phyloP scores from a whole-genome alignment of 305 asterid genomes.

The Fraxinus albicans region DNA sequence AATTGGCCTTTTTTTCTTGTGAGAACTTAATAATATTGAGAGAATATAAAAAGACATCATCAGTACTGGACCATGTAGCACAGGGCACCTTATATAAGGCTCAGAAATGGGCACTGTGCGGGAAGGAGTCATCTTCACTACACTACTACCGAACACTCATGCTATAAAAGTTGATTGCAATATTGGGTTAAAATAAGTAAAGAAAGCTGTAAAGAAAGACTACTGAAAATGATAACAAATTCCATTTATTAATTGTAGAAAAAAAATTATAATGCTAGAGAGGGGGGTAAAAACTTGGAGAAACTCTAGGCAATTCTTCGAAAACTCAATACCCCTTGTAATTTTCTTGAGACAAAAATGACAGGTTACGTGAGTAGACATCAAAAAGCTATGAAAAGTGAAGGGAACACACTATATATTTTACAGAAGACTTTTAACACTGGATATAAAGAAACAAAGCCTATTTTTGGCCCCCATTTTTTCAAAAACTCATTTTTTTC shows the following conservation, averaged over 20 bases:
- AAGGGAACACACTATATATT: neutral
- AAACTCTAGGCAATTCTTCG: neutral
- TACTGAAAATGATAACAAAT: neutral
- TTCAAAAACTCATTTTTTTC: neutral
- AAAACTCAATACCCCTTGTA: neutral
- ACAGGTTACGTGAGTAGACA: neutral
- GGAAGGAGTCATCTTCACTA: neutral
- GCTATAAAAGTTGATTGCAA: neutral
- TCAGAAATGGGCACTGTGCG: neutral
- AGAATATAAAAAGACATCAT: neutral
- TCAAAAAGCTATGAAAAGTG: neutral
- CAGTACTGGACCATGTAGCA: neutral
- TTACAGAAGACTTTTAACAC: neutral
- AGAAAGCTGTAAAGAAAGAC: neutral
- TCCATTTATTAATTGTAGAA: neutral
- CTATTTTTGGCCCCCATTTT: neutral
- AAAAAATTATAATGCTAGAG: neutral
- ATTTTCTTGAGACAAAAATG: neutral
- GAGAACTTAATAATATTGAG: neutral
- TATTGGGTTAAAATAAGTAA: neutral
- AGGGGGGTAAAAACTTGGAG: neutral
- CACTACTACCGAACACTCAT: neutral
- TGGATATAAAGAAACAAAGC: neutral
- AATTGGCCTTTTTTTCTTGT: neutral
- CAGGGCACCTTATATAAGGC: neutral